Conservation (phyloP, 495 filamentous ascomycete genomes). For the Pyrenula massariospora region DNA sequence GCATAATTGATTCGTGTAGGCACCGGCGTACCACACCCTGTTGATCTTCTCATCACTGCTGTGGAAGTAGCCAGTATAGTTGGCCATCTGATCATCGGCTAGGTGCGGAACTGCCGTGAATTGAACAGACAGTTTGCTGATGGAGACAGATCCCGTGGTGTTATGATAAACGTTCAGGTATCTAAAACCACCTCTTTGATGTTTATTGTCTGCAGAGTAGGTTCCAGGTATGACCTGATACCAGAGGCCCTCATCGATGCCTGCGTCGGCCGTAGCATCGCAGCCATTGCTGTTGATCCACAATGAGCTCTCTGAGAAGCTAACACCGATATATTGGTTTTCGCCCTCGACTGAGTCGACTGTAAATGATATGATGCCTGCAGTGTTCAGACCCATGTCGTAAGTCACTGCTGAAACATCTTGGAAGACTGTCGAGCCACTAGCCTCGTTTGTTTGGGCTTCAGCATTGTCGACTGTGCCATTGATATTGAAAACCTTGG, state of each 20-base stretch:
- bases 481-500: constrained; percentile 20
- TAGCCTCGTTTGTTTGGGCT: constrained; percentile 11
- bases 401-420: constrained; percentile 26
- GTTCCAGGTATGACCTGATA: constrained; percentile 19
- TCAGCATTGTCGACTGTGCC: constrained; percentile 22
- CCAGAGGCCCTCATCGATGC: constrained; percentile 27
- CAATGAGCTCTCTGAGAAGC: constrained; percentile 28
- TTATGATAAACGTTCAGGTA: constrained; percentile 27
- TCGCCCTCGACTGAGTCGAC: constrained; percentile 13
- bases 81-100: constrained; percentile 31
- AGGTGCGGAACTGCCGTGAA: constrained; percentile 25
- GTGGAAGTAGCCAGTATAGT: constrained; percentile 48
- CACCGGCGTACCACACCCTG: constrained; percentile 51
- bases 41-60: constrained; percentile 43
- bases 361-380: constrained; percentile 24
- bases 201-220: constrained; percentile 20
- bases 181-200: constrained; percentile 28
- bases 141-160: constrained; percentile 9
- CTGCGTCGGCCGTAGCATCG: constrained; percentile 29
- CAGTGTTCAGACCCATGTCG: constrained; percentile 35
- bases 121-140: constrained; percentile 10
- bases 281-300: constrained; percentile 26
- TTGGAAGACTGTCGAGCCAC: constrained; percentile 17
- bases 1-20: constrained; percentile 47
- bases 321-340: constrained; percentile 27